These are phyloP conservation scores for Poa annua DNA, from an alignment of 176 grass and related monocot species.

Conservation along the genomic window DNA sequence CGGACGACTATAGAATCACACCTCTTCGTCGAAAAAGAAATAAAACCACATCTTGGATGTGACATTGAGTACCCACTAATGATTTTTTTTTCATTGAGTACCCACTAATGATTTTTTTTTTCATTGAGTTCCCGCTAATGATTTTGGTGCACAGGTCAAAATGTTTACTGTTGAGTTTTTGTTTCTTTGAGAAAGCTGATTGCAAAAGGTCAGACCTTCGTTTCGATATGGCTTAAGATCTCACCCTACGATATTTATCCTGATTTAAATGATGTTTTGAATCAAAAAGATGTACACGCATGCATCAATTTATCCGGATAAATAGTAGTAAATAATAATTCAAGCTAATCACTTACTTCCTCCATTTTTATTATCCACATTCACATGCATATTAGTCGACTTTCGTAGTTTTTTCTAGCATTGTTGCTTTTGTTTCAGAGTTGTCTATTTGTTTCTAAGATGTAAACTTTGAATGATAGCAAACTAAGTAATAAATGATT, in stretches of 20 bases:
- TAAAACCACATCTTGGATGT: not conserved
- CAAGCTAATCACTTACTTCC: no score
- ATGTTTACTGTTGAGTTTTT: not conserved
- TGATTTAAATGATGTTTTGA: not conserved
- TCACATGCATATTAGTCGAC: no score
- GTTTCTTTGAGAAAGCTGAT: not conserved
- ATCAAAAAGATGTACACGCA: not conserved
- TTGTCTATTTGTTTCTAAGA: no score
- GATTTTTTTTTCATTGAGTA: no score
- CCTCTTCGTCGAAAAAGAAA: not conserved
- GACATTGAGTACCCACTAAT: not conserved
- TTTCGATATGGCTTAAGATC: not conserved
- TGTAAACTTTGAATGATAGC: no score
- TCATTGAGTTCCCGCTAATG: no score
- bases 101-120: no score
- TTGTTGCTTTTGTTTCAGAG: no score
- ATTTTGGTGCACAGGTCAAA: constrained; percentile 7
- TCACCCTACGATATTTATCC: not conserved
- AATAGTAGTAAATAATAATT: no score
- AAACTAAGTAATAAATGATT: no score
- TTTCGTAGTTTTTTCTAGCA: no score
- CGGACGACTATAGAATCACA: constrained; percentile 16
- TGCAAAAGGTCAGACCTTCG: not conserved
- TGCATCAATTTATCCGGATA: not conserved
- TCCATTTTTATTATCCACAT: no score